These are phyloP conservation scores for Lyophyllum semitale DNA, from an alignment of 768 basidiomycete species.

Conservation along the genomic window DNA sequence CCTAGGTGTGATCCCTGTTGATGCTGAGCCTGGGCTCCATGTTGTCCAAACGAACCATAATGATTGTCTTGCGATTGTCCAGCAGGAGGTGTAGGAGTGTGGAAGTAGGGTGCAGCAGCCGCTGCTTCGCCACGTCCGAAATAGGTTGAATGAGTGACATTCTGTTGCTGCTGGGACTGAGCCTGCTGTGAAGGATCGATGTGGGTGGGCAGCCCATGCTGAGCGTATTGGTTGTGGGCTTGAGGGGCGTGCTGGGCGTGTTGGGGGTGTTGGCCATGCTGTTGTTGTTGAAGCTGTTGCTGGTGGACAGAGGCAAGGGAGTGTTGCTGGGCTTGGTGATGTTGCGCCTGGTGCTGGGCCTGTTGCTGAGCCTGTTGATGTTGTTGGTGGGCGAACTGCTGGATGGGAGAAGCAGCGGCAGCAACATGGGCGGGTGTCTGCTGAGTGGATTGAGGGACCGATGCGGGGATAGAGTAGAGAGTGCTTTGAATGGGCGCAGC, in stretches of 20 bases:
- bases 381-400: slow-evolving; percentile 43
- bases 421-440: slow-evolving; percentile 34
- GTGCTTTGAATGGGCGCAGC: slow-evolving; percentile 29
- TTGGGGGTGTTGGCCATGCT: slow-evolving; percentile 43
- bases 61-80: slow-evolving; percentile 61
- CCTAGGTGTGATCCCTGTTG: slow-evolving; percentile 57
- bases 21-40: slow-evolving; percentile 55
- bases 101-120: slow-evolving; percentile 62
- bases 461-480: slow-evolving; percentile 23
- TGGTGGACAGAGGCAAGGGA: slow-evolving; percentile 23
- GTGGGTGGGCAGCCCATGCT: slow-evolving; percentile 66
- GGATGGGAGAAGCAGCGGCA: slow-evolving; percentile 38
- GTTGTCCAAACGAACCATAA: slow-evolving; percentile 71
- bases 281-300: slow-evolving; percentile 37
- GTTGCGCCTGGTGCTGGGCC: slow-evolving; percentile 23
- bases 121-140: slow-evolving; percentile 67
- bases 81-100: slow-evolving; percentile 76
- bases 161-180: slow-evolving; percentile 43
- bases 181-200: slow-evolving; percentile 60
- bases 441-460: slow-evolving; percentile 35
- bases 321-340: slow-evolving; percentile 36
- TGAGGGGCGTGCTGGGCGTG: slow-evolving; percentile 47
- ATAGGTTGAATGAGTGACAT: slow-evolving; percentile 56
- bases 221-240: slow-evolving; percentile 56
- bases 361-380: slow-evolving; percentile 32